A percentile compares a stretch with the other conserved stretches of the same genome.
Evolutionary conservation across 2,329 filamentous ascomycete species (phyloP).

Genomic region (Blastomyces percursus): DNA sequence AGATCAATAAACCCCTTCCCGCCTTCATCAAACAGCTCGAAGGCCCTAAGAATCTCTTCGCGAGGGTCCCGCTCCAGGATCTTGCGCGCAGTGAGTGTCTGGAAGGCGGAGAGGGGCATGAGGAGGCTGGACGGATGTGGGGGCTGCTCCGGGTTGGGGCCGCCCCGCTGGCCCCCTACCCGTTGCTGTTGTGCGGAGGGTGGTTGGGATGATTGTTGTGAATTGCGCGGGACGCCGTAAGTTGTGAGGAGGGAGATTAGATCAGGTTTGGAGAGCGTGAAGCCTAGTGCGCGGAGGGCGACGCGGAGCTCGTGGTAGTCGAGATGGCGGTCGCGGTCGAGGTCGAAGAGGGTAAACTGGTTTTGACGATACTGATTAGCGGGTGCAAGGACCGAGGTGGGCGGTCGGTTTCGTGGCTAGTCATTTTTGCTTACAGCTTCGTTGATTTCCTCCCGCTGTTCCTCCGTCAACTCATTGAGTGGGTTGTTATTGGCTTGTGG

Average conservation of each 20-base stretch:
- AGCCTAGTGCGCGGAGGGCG: conserved; percentile 87
- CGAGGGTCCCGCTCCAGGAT: conserved; percentile 74
- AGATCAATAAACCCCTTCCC: conserved; percentile 84
- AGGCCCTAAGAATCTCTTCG: conserved; percentile 84
- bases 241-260: conserved; percentile 69
- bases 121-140: conserved; percentile 56
- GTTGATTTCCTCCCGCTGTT: conserved; percentile 85
- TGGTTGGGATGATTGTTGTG: conserved; percentile 44
- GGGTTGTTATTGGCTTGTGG: conserved; percentile 35
- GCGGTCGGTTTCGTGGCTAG: neutral
- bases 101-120: conserved; percentile 61
- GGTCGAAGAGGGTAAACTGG: conserved; percentile 89
- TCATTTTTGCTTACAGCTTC: conserved; percentile 59
- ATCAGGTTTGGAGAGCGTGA: conserved; percentile 77
- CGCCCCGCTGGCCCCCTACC: conserved; percentile 24
- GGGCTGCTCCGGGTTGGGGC: conserved; percentile 25
- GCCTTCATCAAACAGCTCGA: conserved; percentile 85
- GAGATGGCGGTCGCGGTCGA: conserved; percentile 86
- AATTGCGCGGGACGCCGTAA: conserved; percentile 54
- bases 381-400: neutral
- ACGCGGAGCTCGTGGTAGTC: conserved; percentile 99
- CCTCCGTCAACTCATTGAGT: conserved; percentile 58
- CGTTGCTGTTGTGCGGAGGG: conserved; percentile 18
- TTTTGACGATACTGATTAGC: neutral
- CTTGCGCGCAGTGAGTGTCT: conserved; percentile 64